Base-by-base conservation (phyloP, 805 yeast species). In the Sugiyamaella americana region DNA sequence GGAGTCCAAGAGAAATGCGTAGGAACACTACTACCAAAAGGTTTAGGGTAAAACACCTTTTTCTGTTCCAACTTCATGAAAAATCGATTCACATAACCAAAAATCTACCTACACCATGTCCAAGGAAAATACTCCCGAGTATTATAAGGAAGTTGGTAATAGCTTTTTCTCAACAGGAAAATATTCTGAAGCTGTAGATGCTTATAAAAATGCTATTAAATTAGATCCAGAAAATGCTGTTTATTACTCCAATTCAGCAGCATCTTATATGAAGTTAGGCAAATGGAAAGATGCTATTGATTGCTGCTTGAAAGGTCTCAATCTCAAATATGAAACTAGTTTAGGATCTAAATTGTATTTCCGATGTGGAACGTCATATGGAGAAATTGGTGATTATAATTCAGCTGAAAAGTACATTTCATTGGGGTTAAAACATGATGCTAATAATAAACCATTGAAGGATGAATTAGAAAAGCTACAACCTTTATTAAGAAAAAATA, bases 191-290 rank as follows among this genome's bases (percentile, higher is more conserved):
- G 60, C 60, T 8, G 43, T 49, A 2, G 41, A 42, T 10, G 41
- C 26, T n/a, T 57, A 57, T 47, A 20, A 46, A 3, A 18, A 41
- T 20, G 59, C 59, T 8, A 47, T 57, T 5, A 42, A 47, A 13
- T 10, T 37, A 2, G 50, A 43, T 30, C 46, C 48, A 1, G 23
- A 39, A 2, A 39, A 29, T 5, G 46, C 56, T 2, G 47, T 48
- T 13, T 52, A 41, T 39, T 57, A 48, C 41, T 53, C 60, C 5
- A 57, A 57, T 40, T 40, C 58, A 18, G 56, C 60, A 2, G 51
- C 51, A 4, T 47, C 54, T 19, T 47, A 46, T 21, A 44, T 56
- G 37, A 57, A 57, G 29, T 50, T 54, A 4, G 40, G 43, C 22
- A 29, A 46, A 8, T 56, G 43, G 43, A 20, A 26, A 4, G 37